phyloP scores from a whole-genome alignment of 495 filamentous ascomycete genomes.

The Daldinia bambusicola region DNA sequence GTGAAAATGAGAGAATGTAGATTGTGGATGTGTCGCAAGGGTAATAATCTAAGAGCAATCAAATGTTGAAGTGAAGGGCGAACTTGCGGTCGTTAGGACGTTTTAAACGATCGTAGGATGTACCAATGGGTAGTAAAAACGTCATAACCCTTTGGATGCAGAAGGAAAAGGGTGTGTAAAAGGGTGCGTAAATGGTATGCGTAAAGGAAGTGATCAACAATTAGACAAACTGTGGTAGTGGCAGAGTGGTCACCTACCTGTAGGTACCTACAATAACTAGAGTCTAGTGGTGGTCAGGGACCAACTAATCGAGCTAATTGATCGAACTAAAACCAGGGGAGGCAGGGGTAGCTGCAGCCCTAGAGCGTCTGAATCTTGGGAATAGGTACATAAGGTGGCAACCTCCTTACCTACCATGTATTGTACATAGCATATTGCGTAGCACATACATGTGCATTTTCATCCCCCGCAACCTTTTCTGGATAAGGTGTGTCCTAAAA shows the following conservation, averaged over 20 bases:
- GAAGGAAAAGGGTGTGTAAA: constrained; percentile 22
- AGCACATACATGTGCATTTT: constrained; percentile 19
- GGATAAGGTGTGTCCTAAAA: not conserved
- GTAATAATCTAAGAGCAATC: constrained; percentile 11
- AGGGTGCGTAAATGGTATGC: constrained; percentile 13
- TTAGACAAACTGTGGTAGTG: not conserved
- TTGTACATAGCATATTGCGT: not conserved
- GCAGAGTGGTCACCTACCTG: too few species aligned
- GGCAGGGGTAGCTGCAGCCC: constrained; percentile 46
- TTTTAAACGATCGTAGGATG: constrained; percentile 16
- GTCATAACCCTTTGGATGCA: constrained; percentile 29
- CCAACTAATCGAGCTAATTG: constrained; percentile 26
- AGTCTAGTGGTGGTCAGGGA: constrained; percentile 32
- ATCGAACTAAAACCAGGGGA: constrained; percentile 32
- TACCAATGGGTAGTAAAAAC: constrained; percentile 30
- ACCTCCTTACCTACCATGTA: not conserved
- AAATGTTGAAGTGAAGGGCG: constrained; percentile 6
- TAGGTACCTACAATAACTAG: too few species aligned
- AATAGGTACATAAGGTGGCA: constrained; percentile 18
- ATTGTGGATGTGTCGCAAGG: constrained; percentile 28
- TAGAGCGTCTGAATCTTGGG: constrained; percentile 35
- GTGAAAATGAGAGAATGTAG: constrained; percentile 3
- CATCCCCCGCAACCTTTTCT: constrained; percentile 2
- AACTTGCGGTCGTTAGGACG: not conserved
- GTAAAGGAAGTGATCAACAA: constrained; percentile 36